A percentile compares a stretch with the other conserved stretches of the same genome.
phyloP scores from a whole-genome alignment of 1,284 basidiomycete genomes.

The Rhodotorula sp. region DNA sequence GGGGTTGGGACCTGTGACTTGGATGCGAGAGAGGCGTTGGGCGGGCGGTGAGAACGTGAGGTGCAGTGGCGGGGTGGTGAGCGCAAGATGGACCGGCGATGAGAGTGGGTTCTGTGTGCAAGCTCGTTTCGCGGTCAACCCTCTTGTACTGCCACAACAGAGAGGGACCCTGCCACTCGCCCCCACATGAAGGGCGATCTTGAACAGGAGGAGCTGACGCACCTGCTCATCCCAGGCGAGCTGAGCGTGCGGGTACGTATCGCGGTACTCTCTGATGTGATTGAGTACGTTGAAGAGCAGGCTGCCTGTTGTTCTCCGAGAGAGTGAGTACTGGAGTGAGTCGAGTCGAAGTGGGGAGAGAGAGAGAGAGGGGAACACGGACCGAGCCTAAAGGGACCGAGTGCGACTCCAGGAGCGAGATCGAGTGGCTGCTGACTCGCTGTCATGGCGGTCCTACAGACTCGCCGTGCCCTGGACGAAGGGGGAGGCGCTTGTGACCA shows the following conservation, averaged over 20 bases:
- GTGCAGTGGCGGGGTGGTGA: constrained; percentile 34
- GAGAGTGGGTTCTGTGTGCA: constrained; percentile 24
- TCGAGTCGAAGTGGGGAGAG: neutral
- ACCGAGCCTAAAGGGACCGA: constrained; percentile 34
- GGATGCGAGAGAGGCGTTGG: constrained; percentile 34
- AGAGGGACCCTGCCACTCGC: too few relatives aligned
- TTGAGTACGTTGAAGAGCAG: constrained; percentile 37
- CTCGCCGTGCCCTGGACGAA: too few relatives aligned
- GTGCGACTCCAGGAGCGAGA: constrained; percentile 12
- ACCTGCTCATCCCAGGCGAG: constrained; percentile 33
- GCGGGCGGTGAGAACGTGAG: constrained; percentile 33
- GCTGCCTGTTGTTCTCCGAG: constrained; percentile 7
- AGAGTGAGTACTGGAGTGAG: too few relatives aligned
- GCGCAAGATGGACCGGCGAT: constrained; percentile 25
- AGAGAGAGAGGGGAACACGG: neutral
- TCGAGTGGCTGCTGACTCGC: constrained; percentile 2
- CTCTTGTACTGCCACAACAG: neutral
- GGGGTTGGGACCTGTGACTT: constrained; percentile 10
- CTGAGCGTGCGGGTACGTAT: constrained; percentile 17
- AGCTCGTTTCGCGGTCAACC: too few relatives aligned
- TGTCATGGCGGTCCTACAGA: neutral
- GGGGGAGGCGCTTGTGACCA: too few relatives aligned
- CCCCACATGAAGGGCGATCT: constrained; percentile 1
- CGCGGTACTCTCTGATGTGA: constrained; percentile 18
- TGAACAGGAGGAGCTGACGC: neutral